Base-by-base conservation (phyloP, 495 filamentous ascomycete species). In the Trichoderma reesei region DNA sequence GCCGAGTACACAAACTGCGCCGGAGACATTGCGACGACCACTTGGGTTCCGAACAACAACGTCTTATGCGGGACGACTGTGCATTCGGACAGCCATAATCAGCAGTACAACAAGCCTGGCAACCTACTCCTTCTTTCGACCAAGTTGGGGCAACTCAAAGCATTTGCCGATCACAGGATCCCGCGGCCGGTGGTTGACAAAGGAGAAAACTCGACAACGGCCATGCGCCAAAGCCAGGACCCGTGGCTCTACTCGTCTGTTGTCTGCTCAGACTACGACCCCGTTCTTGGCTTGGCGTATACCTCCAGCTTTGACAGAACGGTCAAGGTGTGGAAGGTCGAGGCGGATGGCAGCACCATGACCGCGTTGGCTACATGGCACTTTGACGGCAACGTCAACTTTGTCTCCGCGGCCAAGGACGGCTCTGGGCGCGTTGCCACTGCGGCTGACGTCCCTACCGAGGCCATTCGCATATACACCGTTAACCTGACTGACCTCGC, bases 271-370 rank as follows among this genome's bases (percentile, higher is more conserved):
- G 83, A 87, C 46, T 95, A 91, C 75, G 86, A 86, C 39, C 69
- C 77, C 0, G 68, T 70, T 41, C 83, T 82, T 26, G 71, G 80
- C 5, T 75, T 75, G 4, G 78, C 92, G 0, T 96, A 87, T 66
- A 92, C 91, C 0, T 87, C 86, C 0, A 89, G 91, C 34, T 95
- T 90, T 68, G 94, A 98, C 66, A 75, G 83, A 7, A 88, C 84
- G 0, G 86, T 94, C 31, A 91, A 91, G 63, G 72, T 91, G 9
- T 98, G 92, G 90, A 76, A 83, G 63, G 74, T 82, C 0, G 63
- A 75, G 4, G 38, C 66, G 20, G 67, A 74, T 54, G 72, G 70
- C 38, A 44, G 70, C 31, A 69, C 71, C 70, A 77, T 83, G 73
- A 39, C 61, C 0, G 69, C 75, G 2, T 61, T 78, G 6, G 79